Base-by-base conservation (phyloP, 306 rosid genomes). In the Pachyrhizus erosus region DNA sequence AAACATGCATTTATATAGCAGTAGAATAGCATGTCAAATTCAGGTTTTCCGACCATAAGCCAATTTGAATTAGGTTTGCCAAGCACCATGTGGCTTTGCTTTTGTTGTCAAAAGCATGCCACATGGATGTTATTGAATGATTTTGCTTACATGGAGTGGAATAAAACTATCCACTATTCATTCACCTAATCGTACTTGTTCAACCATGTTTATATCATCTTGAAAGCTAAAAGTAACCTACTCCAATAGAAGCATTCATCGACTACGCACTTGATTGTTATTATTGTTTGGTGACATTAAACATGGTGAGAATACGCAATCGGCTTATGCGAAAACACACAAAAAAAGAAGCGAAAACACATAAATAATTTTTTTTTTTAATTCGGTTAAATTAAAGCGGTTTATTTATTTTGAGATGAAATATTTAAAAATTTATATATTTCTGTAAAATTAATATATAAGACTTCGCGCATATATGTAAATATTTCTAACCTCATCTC, bases 121-220 rank as follows among this genome's bases (percentile, higher is more conserved):
- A 65, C 66, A 2, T 14, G 66, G 48, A 66, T 57, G 52, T 66
- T 27, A 12, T 9, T 33, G 10, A 24, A 17, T 29, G 71, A 73
- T 64, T 45, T 78, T 71, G 83, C 13, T 48, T 24, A 34, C 76
- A 1, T 65, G 33, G 13, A 12, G 29, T 75, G 23, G 61, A 45
- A 77, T 64, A 33, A 29, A 29, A 46, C 4, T 29, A 60, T 61
- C 4, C 11, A 46, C 34, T n/a, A 15, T 37, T n/a, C 5, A 60
- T 27, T 3, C 23, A 84, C 74, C 87, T 74, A 45, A 57, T 84
- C 74, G 37, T 69, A 84, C 84, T 84, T 80, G 84, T 75, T 68
- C 81, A 79, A 79, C 69, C 23, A 66, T 27, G 48, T 37, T 11
- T 18, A 3, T 11, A n/a, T 51, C 5, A 70, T 76, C 2, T 33